phyloP scores from a whole-genome alignment of 176 grass and related monocot species.

The Cymbopogon citratus region DNA sequence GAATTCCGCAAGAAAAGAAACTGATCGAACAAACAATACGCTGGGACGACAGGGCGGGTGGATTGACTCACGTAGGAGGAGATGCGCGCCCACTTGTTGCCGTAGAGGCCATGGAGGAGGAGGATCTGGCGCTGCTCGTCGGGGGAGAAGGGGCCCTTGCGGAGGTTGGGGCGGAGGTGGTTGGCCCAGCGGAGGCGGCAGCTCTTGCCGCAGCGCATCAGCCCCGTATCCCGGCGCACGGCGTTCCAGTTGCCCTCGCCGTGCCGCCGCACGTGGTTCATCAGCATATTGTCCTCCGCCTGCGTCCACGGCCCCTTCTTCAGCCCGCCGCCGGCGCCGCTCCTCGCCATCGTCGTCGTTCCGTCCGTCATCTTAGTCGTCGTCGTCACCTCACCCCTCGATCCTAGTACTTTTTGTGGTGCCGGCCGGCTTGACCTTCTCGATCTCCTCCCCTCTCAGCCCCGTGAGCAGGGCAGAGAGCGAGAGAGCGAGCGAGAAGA shows the following conservation, averaged over 20 bases:
- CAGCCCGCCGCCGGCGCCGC: not conserved
- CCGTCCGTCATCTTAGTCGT: not conserved
- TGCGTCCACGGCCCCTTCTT: conserved; percentile 96
- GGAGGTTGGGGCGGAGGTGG: conserved; percentile 90
- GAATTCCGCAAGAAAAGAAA: not conserved
- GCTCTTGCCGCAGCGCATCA: conserved; percentile 87
- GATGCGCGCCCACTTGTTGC: conserved; percentile 88
- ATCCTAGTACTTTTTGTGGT: too few species aligned
- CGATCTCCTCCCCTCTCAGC: conserved; percentile 31
- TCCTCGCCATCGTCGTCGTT: conserved; percentile 20
- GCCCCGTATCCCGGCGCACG: conserved; percentile 65
- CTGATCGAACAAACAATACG: too few species aligned
- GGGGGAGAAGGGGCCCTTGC: conserved; percentile 79
- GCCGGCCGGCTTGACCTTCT: not conserved
- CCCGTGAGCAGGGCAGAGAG: conserved; percentile 26
- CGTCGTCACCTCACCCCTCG: too few species aligned
- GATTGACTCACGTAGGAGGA: conserved; percentile 50
- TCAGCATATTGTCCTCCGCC: conserved; percentile 67
- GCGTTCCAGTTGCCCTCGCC: conserved; percentile 89
- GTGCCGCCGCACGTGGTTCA: conserved; percentile 72
- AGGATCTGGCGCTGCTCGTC: conserved; percentile 80
- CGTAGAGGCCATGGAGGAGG: conserved; percentile 63
- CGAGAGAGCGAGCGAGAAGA: conserved; percentile 27
- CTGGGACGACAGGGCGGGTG: too few species aligned
- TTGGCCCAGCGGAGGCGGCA: conserved; percentile 93